Evolutionary conservation across 164 flowering plant species (phyloP), one percentile per base, ranked within the genome.

Genomic region (Santalum album): DNA sequence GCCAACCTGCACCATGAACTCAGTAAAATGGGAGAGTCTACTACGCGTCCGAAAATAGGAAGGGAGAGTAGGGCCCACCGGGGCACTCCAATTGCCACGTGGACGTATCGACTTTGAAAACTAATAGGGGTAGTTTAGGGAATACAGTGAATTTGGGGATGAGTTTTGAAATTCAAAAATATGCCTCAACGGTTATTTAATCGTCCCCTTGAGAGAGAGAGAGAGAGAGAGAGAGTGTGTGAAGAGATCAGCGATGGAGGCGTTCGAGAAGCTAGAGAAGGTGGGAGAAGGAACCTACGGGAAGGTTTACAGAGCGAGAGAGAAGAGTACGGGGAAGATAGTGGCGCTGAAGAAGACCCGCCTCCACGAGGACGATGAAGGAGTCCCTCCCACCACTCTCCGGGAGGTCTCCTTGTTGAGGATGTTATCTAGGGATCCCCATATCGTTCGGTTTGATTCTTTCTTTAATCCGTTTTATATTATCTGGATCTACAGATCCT

Each of bases 251-350:
- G 82, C 71, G 18, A 88, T 86, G 98, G 96, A 92, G 6, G 87
- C 78, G 1, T 89, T 75, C 58, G 92, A 87, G 84, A 89, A 92
- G 77, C 73, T 92, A 1, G 98, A 92, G 79, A 92, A 92, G 62
- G 98, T 92, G 0, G 98, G 98, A 25, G 98, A 92, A 65, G 98
- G 98, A 16, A 92, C 96, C 0, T 92, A 92, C 67, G 96, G 96
- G 27, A 92, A 92, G 73, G 98, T 92, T 9, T 92, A 92, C 70
- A 70, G 83, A 59, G 96, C 96, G 0, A 70, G 85, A 51, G 99
- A 92, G 55, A 85, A 56, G 51, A 74, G 84, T 0, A 87, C 95
- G 0, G 99, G 97, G 3, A 80, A 77, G 69, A 92, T 87, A 59
- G 97, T 92, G 0, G 99, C 99, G 15, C 74, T 89, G 42, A 89